Base-by-base conservation (phyloP, 352 stramenopile genomes). In the Pythium periplocum region DNA sequence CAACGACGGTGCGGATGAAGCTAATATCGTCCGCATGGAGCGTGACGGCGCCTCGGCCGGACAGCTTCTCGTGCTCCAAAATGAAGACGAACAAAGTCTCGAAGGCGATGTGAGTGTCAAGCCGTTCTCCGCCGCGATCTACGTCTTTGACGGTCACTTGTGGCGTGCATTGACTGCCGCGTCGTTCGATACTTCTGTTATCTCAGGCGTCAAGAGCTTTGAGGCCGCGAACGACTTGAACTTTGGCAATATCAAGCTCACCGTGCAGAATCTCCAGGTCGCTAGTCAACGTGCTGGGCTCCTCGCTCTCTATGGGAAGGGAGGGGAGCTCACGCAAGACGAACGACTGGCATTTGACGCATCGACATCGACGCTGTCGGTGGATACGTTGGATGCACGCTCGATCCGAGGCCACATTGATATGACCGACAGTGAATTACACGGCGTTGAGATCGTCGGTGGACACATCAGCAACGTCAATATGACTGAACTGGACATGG, bases 381-480 rank as follows among this genome's bases (percentile, higher is more conserved):
- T 69, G 10, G 62, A 83, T 32, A 71, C 74, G 43, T 62, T 93
- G 1, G 63, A 83, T 10, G 67, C 66, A 0, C 61, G 71, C 5
- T 66, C 64, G n/a, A 50, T 93, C 32, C 55, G 71, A n/a, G 80
- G 75, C 10, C 75, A 76, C n/a, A 90, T 93, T 43, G 83, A 91
- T 51, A 86, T 89, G 79, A 73, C 69, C 7, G 71, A 90, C 49
- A 87, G 79, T 36, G 78, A 88, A 48, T 55, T 89, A 17, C 68
- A 64, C 8, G 55, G 74, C 31, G 80, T 93, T 4, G 80, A 90
- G 40, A 88, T 90, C 51, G 58, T 87, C 12, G 78, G 78, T 17
- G 83, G 80, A 2, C 76, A 90, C 55, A 87, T 90, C 45, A 85
- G 81, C 57, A 78, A 73, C 53, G 77, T 90, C 52, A 90, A 89